A percentile compares a stretch with the other conserved stretches of the same genome.
Evolutionary conservation across 2,329 filamentous ascomycete genomes (phyloP).

Genomic region (Zymoseptoria brevis): DNA sequence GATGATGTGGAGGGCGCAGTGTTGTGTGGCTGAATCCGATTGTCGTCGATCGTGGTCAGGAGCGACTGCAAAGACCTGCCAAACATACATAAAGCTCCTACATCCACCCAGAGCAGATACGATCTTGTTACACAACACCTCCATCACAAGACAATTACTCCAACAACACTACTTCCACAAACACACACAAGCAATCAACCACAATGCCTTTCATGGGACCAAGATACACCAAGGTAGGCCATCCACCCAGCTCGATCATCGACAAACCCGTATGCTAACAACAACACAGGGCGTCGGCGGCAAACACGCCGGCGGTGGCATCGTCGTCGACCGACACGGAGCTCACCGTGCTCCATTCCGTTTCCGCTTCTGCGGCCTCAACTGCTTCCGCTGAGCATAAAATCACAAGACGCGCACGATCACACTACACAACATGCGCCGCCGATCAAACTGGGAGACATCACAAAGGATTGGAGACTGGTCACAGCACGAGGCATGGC

Average conservation of each 20-base stretch:
- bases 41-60: neutral
- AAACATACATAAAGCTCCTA: neutral
- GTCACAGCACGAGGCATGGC: neutral
- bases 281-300: conserved; percentile 31
- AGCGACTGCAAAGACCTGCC: neutral
- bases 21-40: neutral
- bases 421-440: neutral
- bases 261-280: neutral
- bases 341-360: conserved; percentile 44
- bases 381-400: conserved; percentile 37
- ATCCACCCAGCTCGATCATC: neutral
- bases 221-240: conserved; percentile 31
- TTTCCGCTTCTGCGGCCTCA: conserved; percentile 43
- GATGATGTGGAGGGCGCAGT: neutral
- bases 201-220: conserved; percentile 40
- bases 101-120: neutral
- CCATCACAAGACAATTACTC: neutral
- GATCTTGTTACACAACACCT: neutral
- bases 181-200: neutral
- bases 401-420: conserved; percentile 3
- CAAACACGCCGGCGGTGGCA: conserved; percentile 39
- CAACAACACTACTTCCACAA: neutral
- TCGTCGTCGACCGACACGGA: conserved; percentile 47
- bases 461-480: neutral
- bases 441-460: neutral